These are phyloP conservation scores for Didymella segeticola DNA, from an alignment of 2,329 filamentous ascomycete genomes.

Conservation along the genomic window DNA sequence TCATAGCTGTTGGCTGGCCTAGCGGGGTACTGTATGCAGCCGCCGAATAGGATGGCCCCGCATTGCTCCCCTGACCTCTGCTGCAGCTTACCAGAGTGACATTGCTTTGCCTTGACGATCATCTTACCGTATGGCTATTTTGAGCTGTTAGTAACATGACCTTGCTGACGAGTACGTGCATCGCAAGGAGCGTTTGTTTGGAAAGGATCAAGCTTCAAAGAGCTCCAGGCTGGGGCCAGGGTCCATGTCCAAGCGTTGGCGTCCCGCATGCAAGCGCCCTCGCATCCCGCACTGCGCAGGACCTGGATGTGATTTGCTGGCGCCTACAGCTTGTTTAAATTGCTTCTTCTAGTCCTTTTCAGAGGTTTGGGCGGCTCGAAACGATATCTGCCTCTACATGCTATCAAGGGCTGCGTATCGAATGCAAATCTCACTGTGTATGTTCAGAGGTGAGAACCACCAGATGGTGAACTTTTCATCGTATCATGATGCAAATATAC, in stretches of 20 bases:
- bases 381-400: neutral
- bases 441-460: neutral
- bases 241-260: slow-evolving; percentile 23
- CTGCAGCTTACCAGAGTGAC: slow-evolving; percentile 11
- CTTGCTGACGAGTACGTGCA: neutral
- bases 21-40: slow-evolving; percentile 39
- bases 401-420: neutral
- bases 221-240: slow-evolving; percentile 13
- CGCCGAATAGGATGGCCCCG: slow-evolving; percentile 15
- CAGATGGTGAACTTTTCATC: slow-evolving; percentile 8
- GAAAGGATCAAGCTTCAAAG: slow-evolving; percentile 4
- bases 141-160: neutral
- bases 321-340: slow-evolving; percentile 9
- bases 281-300: neutral
- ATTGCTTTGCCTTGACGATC: neutral
- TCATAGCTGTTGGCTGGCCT: slow-evolving; percentile 39
- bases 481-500: slow-evolving; percentile 12
- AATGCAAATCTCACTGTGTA: too few relatives aligned
- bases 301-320: slow-evolving; percentile 17
- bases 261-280: slow-evolving; percentile 25
- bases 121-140: slow-evolving; percentile 1
- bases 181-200: neutral
- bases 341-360: neutral
- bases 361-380: neutral
- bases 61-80: slow-evolving; percentile 10